Conservation (phyloP, 1,284 basidiomycete genomes). For the Cutaneotrichosporon dermatis region DNA sequence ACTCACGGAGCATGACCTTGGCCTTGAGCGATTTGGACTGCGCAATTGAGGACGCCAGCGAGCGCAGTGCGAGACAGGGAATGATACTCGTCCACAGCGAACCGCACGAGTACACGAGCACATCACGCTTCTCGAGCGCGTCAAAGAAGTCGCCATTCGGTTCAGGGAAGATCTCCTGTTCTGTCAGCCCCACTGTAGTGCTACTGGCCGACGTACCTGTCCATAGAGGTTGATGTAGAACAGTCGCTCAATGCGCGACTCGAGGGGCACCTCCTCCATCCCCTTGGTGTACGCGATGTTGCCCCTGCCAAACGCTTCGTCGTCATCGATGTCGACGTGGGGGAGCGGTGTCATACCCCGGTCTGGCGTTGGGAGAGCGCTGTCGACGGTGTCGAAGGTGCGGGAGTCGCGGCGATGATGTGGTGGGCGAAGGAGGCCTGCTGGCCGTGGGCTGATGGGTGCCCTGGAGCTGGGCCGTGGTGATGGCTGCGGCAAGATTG, state of each 20-base stretch:
- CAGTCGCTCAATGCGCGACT: conserved; percentile 62
- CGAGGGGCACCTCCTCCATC: conserved; percentile 58
- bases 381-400: conserved; percentile 44
- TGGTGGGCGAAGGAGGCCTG: not conserved
- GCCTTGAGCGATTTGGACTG: conserved; percentile 65
- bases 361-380: conserved; percentile 19
- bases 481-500: not conserved
- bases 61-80: conserved; percentile 83
- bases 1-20: conserved; percentile 77
- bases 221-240: conserved; percentile 94
- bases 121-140: conserved; percentile 60
- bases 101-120: conserved; percentile 85
- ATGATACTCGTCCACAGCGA: conserved; percentile 92
- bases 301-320: conserved; percentile 51
- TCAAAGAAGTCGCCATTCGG: conserved; percentile 78
- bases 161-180: conserved; percentile 72
- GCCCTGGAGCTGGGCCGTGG: not conserved
- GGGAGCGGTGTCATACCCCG: conserved; percentile 7
- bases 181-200: not conserved
- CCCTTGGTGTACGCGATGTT: conserved; percentile 45
- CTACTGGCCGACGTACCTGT: conserved; percentile 46
- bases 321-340: conserved; percentile 50
- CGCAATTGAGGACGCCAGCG: conserved; percentile 75
- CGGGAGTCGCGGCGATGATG: conserved; percentile 37
- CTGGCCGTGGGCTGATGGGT: not conserved